Conservation (phyloP, 306 rosid species). For the Delonix regia region DNA sequence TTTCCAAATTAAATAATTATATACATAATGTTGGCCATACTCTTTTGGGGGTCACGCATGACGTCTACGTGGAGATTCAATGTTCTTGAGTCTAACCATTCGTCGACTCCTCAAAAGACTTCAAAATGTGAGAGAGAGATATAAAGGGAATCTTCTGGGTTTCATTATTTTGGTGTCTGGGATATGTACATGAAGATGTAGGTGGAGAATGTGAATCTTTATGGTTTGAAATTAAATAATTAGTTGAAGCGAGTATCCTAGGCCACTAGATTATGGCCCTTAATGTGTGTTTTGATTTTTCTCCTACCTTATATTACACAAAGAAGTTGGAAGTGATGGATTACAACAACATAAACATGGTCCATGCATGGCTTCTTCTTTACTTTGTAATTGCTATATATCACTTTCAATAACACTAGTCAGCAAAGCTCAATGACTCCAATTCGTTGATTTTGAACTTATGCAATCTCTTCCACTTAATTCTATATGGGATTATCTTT, state of each 20-base stretch:
- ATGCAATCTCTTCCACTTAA: background rate
- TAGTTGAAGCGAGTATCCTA: slow-evolving; percentile 2
- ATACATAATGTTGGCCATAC: slow-evolving; percentile 4
- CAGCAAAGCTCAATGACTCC: slow-evolving; percentile 9
- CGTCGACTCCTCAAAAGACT: too few species aligned
- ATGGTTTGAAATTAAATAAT: background rate
- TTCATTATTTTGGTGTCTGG: slow-evolving; percentile 2
- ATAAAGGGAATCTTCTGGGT: background rate
- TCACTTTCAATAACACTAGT: slow-evolving; percentile 22
- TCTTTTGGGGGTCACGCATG: slow-evolving; percentile 33
- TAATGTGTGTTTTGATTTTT: background rate
- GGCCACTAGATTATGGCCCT: slow-evolving; percentile 24
- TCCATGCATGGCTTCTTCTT: background rate
- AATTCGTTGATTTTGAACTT: slow-evolving; percentile 15
- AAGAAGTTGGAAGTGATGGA: slow-evolving; percentile 6
- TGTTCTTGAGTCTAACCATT: background rate
- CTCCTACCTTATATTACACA: background rate
- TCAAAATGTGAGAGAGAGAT: background rate
- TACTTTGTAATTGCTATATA: background rate
- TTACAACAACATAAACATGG: background rate
- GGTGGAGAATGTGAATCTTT: background rate
- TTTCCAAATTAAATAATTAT: too few species aligned
- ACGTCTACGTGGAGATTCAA: slow-evolving; percentile 18
- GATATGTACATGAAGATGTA: background rate
- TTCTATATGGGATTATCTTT: too few species aligned